A percentile compares a stretch with the other conserved stretches of the same genome.
Conservation (phyloP, 176 grass and related monocot genomes). For the Phoenix roebelenii region DNA sequence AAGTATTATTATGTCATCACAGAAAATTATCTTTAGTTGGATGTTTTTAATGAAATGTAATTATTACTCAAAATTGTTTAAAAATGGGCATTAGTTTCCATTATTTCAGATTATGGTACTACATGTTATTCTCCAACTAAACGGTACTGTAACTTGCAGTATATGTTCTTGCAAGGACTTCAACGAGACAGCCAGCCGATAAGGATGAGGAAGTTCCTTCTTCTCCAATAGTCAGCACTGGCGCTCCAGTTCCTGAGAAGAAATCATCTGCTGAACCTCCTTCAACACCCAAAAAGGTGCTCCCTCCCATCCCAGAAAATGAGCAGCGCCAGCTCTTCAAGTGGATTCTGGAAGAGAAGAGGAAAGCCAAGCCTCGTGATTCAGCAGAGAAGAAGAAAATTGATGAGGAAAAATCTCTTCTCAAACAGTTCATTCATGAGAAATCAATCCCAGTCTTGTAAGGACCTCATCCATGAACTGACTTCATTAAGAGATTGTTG, state of each 20-base stretch:
- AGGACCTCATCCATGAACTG: slow-evolving; percentile 10
- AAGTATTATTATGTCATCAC: too few species aligned
- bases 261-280: slow-evolving; percentile 10
- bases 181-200: slow-evolving; percentile 38
- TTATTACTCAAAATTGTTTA: too few species aligned
- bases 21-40: too few species aligned
- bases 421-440: slow-evolving; percentile 58
- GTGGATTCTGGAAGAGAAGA: slow-evolving; percentile 88
- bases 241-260: slow-evolving; percentile 15
- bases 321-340: slow-evolving; percentile 62
- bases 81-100: too few species aligned
- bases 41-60: too few species aligned
- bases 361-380: slow-evolving; percentile 49
- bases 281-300: slow-evolving; percentile 30
- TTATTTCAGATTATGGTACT: not conserved
- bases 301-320: slow-evolving; percentile 50
- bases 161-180: slow-evolving; percentile 31
- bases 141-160: slow-evolving; percentile 8
- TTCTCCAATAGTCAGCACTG: slow-evolving; percentile 14
- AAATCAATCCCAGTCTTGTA: slow-evolving; percentile 46
- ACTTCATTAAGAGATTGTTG: too few species aligned
- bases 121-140: not conserved
- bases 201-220: slow-evolving; percentile 24
- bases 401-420: slow-evolving; percentile 76
- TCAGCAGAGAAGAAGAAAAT: slow-evolving; percentile 58